These are phyloP conservation scores for Ceratocystis huliohia DNA, from an alignment of 2,329 filamentous ascomycete species.

Conservation along the genomic window DNA sequence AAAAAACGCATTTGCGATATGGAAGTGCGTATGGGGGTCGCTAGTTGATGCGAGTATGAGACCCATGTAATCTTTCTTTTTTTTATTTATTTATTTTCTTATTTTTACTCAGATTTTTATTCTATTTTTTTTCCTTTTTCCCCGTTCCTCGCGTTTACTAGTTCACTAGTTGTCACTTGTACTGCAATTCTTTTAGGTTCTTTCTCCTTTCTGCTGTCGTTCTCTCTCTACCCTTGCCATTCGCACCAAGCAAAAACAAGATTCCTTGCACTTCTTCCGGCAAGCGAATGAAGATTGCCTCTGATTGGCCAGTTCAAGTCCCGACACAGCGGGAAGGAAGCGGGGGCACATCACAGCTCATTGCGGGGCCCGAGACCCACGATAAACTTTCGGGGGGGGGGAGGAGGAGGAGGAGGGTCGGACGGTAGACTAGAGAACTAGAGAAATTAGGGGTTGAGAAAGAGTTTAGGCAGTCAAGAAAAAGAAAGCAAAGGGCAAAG, in stretches of 20 bases:
- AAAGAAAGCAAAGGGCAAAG: neutral
- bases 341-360: constrained; percentile 8
- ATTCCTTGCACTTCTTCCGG: neutral
- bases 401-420: neutral
- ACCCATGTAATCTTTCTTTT: neutral
- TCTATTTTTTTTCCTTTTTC: neutral
- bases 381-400: constrained; percentile 1
- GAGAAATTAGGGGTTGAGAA: neutral
- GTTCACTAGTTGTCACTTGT: no score
- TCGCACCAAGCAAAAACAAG: neutral
- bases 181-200: neutral
- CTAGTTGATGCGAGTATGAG: neutral
- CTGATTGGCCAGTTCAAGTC: constrained; percentile 6
- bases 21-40: neutral
- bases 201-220: neutral
- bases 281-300: constrained; percentile 7
- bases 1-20: neutral
- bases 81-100: neutral
- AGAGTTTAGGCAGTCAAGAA: neutral
- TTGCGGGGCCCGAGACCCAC: neutral
- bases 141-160: neutral
- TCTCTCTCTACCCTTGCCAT: neutral
- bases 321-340: constrained; percentile 14
- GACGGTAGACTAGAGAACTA: neutral
- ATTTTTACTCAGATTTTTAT: neutral